Percentiles rank a stretch among this genome's conserved stretches.
Evolutionary conservation across 495 filamentous ascomycete genomes (phyloP).

Genomic region (Choiromyces venosus): DNA sequence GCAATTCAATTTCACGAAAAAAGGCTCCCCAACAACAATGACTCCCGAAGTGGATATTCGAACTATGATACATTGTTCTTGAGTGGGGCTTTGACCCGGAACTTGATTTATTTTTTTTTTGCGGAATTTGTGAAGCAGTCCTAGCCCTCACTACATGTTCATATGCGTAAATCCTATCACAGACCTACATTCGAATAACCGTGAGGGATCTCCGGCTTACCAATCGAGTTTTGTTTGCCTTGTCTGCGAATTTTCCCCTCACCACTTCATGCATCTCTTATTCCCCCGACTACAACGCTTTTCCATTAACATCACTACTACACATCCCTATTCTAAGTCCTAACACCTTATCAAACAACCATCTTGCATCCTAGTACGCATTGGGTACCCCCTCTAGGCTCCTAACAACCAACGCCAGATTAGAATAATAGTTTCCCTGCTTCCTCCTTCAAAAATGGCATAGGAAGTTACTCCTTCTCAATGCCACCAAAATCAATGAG

Average conservation of each 20-base stretch:
- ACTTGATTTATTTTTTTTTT: no score
- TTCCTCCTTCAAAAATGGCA: neutral
- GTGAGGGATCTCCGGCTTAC: neutral
- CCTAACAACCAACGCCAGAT: no score
- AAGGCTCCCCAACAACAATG: neutral
- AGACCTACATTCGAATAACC: neutral
- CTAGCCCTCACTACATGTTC: neutral
- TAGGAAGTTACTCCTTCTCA: neutral
- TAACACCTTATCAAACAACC: no score
- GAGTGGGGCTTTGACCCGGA: neutral
- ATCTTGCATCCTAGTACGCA: no score
- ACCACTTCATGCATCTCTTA: neutral
- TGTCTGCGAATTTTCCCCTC: neutral
- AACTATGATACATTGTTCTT: neutral
- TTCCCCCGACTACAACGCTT: no score
- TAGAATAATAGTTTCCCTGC: no score
- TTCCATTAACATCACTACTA: no score
- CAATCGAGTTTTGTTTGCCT: neutral
- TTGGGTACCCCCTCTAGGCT: no score
- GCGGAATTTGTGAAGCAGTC: neutral
- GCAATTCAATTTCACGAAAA: neutral
- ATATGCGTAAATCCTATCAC: neutral
- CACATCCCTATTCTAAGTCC: no score
- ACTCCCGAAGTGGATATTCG: neutral
- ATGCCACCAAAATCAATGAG: no score